phyloP scores from a whole-genome alignment of 2,329 filamentous ascomycete genomes.

The Diaporthe helianthi region DNA sequence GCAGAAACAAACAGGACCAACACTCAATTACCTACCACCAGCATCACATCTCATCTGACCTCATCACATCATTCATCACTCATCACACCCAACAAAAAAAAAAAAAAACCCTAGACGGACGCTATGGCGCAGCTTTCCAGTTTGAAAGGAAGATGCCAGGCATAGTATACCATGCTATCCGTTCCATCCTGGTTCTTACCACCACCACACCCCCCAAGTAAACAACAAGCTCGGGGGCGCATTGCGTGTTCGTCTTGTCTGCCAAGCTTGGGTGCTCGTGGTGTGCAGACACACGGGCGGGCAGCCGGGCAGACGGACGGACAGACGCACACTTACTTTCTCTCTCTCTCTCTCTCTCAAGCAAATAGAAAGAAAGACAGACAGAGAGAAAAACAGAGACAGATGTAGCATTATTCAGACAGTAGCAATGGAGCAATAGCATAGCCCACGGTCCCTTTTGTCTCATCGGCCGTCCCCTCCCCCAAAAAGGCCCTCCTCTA shows the following conservation, averaged over 20 bases:
- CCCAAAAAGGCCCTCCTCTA: background rate
- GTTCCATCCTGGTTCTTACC: background rate
- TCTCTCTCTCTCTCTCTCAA: too few species aligned
- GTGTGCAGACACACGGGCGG: background rate
- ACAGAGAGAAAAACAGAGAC: background rate
- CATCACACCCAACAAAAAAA: background rate
- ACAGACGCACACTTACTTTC: too few species aligned
- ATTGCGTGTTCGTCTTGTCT: slow-evolving; percentile 14
- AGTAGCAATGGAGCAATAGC: background rate
- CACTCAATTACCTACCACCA: background rate
- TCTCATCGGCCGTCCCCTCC: background rate
- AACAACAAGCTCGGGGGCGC: background rate
- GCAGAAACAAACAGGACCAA: slow-evolving; percentile 16
- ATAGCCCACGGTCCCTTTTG: slow-evolving; percentile 2
- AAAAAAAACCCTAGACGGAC: too few species aligned
- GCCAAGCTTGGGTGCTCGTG: slow-evolving; percentile 2
- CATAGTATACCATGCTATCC: slow-evolving; percentile 8
- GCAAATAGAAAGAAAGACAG: too few species aligned
- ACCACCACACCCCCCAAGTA: background rate
- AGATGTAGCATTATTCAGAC: background rate
- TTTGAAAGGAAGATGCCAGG: background rate
- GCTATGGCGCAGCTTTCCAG: slow-evolving; percentile 6
- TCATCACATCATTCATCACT: slow-evolving; percentile 4
- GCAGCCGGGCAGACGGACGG: too few species aligned
- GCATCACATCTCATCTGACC: slow-evolving; percentile 20